These are phyloP conservation scores for Taphrina pruni DNA, from an alignment of 1,139 yeast species.

Conservation along the genomic window DNA sequence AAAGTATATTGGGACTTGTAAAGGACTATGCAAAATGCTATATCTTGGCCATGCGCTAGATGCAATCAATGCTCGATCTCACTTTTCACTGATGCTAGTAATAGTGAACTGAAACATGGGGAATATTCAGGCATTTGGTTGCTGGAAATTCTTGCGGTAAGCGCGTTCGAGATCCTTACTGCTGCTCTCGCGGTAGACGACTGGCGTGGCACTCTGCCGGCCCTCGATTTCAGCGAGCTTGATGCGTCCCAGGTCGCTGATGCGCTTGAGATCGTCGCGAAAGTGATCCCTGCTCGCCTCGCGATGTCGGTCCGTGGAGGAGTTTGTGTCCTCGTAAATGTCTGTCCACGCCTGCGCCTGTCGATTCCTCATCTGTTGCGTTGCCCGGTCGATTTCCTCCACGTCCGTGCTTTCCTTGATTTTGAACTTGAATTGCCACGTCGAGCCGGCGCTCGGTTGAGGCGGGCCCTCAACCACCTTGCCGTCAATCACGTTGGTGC, in stretches of 20 bases:
- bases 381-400: constrained; percentile 11
- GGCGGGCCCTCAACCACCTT: constrained; percentile 35
- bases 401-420: constrained; percentile 6
- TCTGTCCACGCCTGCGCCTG: constrained; percentile 34
- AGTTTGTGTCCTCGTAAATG: constrained; percentile 2
- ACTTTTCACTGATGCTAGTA: too few relatives aligned
- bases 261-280: constrained; percentile 24
- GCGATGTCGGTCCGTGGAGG: too few relatives aligned
- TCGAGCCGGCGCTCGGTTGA: constrained; percentile 15
- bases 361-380: constrained; percentile 9
- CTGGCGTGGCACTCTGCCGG: constrained; percentile 11
- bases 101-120: too few relatives aligned
- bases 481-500: constrained; percentile 26
- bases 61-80: too few relatives aligned
- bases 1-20: too few relatives aligned
- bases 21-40: too few relatives aligned
- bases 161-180: constrained; percentile 9
- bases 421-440: constrained; percentile 25
- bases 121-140: neutral
- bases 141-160: constrained; percentile 16
- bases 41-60: too few relatives aligned
- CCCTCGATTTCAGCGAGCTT: constrained; percentile 6
- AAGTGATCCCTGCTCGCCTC: neutral
- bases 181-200: constrained; percentile 25
- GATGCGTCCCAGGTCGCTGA: constrained; percentile 38